phyloP scores from a whole-genome alignment of 2,329 filamentous ascomycete genomes.

The Pyricularia grisea region DNA sequence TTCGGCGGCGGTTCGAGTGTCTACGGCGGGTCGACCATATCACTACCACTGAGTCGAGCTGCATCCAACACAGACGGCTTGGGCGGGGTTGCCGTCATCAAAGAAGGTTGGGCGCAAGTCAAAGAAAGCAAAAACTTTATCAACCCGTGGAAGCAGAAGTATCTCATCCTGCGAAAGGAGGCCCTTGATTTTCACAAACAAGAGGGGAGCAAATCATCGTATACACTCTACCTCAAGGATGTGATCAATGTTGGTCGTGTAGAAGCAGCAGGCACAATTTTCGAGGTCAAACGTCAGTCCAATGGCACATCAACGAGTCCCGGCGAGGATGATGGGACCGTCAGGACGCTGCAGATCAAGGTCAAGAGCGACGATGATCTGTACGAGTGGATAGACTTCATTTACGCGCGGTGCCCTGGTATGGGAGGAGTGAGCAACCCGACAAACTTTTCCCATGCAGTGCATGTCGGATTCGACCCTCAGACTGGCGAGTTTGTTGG shows the following conservation, averaged over 20 bases:
- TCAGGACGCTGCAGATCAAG: slow-evolving; percentile 79
- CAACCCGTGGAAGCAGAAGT: slow-evolving; percentile 82
- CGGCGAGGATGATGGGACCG: slow-evolving; percentile 69
- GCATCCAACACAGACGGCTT: slow-evolving; percentile 50
- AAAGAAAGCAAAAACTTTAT: slow-evolving; percentile 89
- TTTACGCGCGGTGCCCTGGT: slow-evolving; percentile 91
- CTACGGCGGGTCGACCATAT: slow-evolving; percentile 64
- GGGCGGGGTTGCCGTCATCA: slow-evolving; percentile 64
- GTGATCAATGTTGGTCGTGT: slow-evolving; percentile 86
- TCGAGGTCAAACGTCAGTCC: slow-evolving; percentile 77
- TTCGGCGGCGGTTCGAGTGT: slow-evolving; percentile 31
- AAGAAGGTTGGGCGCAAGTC: slow-evolving; percentile 73
- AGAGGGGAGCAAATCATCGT: slow-evolving; percentile 78
- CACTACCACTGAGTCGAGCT: slow-evolving; percentile 58
- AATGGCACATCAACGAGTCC: slow-evolving; percentile 62
- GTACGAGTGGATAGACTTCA: slow-evolving; percentile 98
- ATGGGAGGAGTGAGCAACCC: slow-evolving; percentile 98
- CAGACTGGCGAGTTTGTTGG: slow-evolving; percentile 93
- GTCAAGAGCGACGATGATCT: slow-evolving; percentile 95
- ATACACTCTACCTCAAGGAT: slow-evolving; percentile 76
- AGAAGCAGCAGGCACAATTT: slow-evolving; percentile 83
- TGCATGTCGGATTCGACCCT: slow-evolving; percentile 96
- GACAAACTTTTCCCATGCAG: slow-evolving; percentile 93
- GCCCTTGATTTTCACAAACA: slow-evolving; percentile 92
- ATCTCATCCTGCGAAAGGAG: slow-evolving; percentile 83